These are phyloP conservation scores for Diaporthe citrichinensis DNA, from an alignment of 2,329 filamentous ascomycete species.

Conservation along the genomic window DNA sequence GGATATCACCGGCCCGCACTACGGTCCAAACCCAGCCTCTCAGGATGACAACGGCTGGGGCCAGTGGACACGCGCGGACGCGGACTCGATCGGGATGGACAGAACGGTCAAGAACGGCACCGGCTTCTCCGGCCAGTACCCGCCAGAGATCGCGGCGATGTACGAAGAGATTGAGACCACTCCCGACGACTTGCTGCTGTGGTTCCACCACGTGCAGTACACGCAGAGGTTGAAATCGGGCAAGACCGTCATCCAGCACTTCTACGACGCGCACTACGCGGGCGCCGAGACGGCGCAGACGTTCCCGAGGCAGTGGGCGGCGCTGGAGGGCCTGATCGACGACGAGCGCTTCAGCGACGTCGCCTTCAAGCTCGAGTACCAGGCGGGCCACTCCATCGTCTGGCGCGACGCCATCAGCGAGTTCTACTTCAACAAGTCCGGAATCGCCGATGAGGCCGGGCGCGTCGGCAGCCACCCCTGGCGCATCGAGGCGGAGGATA, in stretches of 20 bases:
- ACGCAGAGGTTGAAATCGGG: conserved; percentile 73
- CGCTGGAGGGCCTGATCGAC: conserved; percentile 69
- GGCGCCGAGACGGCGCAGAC: conserved; percentile 72
- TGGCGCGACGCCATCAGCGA: conserved; percentile 78
- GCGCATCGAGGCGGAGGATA: conserved; percentile 78
- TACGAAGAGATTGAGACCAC: conserved; percentile 75
- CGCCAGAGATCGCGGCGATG: conserved; percentile 67
- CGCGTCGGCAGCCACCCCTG: conserved; percentile 74
- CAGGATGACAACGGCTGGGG: conserved; percentile 79
- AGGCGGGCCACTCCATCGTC: conserved; percentile 78
- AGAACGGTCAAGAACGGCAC: conserved; percentile 78
- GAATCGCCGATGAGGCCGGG: conserved; percentile 68
- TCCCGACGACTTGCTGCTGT: conserved; percentile 77
- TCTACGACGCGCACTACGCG: conserved; percentile 67
- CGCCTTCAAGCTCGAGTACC: conserved; percentile 72
- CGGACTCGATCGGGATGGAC: conserved; percentile 76
- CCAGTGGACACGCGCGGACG: conserved; percentile 79
- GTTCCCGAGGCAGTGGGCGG: conserved; percentile 69
- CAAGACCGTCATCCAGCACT: conserved; percentile 73
- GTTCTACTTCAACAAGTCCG: conserved; percentile 74
- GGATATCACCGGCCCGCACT: conserved; percentile 77
- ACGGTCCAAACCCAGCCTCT: conserved; percentile 76
- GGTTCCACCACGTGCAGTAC: conserved; percentile 83
- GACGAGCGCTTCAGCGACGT: conserved; percentile 70
- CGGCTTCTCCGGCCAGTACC: conserved; percentile 76